phyloP scores from a whole-genome alignment of 1,284 basidiomycete species.

The Tremellales sp. region DNA sequence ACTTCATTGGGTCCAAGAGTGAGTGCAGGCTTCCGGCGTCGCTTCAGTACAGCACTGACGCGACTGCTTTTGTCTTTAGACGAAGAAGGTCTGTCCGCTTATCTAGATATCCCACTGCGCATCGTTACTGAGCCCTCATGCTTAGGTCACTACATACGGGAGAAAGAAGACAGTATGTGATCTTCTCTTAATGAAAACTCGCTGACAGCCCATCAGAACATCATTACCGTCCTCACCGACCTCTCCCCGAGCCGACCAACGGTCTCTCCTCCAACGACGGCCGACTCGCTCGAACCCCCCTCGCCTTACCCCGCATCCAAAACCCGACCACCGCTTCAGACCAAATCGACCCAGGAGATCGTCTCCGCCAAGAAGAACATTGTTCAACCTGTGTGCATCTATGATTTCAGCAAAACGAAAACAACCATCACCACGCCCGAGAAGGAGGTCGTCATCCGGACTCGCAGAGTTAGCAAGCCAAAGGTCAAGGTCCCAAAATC shows the following conservation, averaged over 20 bases:
- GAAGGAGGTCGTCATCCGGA: not conserved
- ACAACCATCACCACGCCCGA: not conserved
- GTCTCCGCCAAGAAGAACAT: slow-evolving; percentile 10
- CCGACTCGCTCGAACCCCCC: slow-evolving; percentile 1
- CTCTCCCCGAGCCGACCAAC: slow-evolving; percentile 9
- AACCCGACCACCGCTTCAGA: slow-evolving; percentile 19
- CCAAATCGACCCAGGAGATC: slow-evolving; percentile 18
- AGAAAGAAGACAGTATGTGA: slow-evolving; percentile 36
- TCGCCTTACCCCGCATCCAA: slow-evolving; percentile 7
- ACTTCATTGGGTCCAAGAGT: slow-evolving; percentile 29
- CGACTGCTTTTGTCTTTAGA: slow-evolving; percentile 38
- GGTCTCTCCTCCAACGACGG: not conserved
- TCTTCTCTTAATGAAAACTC: not conserved
- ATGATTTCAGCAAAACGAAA: not conserved
- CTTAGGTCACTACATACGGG: slow-evolving; percentile 46
- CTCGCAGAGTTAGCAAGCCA: not conserved
- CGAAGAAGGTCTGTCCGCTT: slow-evolving; percentile 6
- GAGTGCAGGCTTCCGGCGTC: too few species aligned
- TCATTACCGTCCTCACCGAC: slow-evolving; percentile 39
- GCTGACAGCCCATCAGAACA: slow-evolving; percentile 21
- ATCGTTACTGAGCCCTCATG: not conserved
- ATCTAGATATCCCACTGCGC: not conserved
- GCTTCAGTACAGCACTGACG: too few species aligned
- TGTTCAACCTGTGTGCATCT: slow-evolving; percentile 1
- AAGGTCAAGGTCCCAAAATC: not conserved